Evolutionary conservation across 75 land plant genomes (phyloP), one percentile per base, ranked within the genome.

Genomic region (Adiantum capillusveneris): DNA sequence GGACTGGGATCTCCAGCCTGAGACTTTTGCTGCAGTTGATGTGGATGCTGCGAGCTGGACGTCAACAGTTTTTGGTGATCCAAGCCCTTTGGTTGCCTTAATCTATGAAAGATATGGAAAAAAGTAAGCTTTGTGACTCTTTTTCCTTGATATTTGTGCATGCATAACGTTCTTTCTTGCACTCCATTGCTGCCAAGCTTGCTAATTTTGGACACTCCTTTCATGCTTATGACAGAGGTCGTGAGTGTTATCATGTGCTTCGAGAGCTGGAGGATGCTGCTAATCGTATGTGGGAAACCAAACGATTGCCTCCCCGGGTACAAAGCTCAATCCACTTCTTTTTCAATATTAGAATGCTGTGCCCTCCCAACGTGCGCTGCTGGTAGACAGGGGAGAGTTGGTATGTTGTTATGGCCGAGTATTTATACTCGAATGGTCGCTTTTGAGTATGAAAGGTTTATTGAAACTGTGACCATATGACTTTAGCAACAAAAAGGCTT

Each of bases 261-360:
- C n/a, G 49, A 7, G 49, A 46, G 49, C 17, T 46, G 21, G 49
- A 46, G 49, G 49, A 17, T n/a, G 49, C 49, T n/a, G 49, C 49
- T 34, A 34, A 46, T 46, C 49, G 49, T 3, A 46, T 46, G 21
- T 46, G 49, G 49, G 17, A 46, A 20, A n/a, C 14, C 3, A 5
- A 46, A 2, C 5, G 6, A 46, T 46, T 46, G 49, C 49, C 49
- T 3, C 49, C 49, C 14, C 49, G 49, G 49, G n/a, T n/a, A n/a
- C n/a, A n/a, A n/a, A n/a, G n/a, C n/a, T n/a, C n/a, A n/a, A n/a
- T n/a, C n/a, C n/a, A n/a, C n/a, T n/a, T n/a, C n/a, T n/a, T n/a
- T n/a, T n/a, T n/a, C n/a, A n/a, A n/a, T n/a, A n/a, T n/a, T n/a
- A n/a, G n/a, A n/a, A n/a, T n/a, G n/a, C n/a, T n/a, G n/a, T n/a